phyloP scores from a whole-genome alignment of 441 rosid species.

The Arabidopsis lyrata region DNA sequence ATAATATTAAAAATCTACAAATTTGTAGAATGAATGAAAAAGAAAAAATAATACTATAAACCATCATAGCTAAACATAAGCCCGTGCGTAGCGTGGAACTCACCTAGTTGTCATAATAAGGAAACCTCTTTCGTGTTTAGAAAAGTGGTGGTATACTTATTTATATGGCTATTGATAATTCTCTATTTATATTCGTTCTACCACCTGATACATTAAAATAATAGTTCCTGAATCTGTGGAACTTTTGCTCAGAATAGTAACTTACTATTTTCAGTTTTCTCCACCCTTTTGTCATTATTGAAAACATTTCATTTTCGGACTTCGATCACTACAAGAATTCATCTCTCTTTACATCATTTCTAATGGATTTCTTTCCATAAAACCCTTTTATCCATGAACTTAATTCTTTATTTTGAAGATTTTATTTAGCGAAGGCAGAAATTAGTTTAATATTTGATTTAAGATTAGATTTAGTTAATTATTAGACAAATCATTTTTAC shows the following conservation, averaged over 20 bases:
- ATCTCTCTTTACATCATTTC: background rate
- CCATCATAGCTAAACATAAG: no score
- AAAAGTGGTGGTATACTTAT: constrained; percentile 20
- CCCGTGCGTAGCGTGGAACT: no score
- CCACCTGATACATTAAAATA: constrained; percentile 50
- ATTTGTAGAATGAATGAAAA: no score
- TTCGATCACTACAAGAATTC: constrained; percentile 1
- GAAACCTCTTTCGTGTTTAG: constrained; percentile 15
- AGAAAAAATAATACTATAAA: no score
- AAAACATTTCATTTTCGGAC: constrained; percentile 1
- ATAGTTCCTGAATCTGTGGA: constrained; percentile 37
- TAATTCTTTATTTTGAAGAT: background rate
- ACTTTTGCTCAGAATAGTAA: constrained; percentile 23
- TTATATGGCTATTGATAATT: no score
- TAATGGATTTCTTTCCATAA: background rate
- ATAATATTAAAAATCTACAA: no score
- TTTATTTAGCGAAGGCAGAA: background rate
- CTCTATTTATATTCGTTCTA: constrained; percentile 53
- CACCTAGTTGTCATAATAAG: background rate
- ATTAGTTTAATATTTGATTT: background rate
- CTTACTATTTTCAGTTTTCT: background rate
- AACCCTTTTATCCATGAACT: background rate
- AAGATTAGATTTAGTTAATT: no score
- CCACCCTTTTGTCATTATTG: background rate
- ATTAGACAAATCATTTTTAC: background rate